Percentiles rank a stretch among this genome's conserved stretches.
Conservation (phyloP, 768 basidiomycete species). For the Pisolithus albus region DNA sequence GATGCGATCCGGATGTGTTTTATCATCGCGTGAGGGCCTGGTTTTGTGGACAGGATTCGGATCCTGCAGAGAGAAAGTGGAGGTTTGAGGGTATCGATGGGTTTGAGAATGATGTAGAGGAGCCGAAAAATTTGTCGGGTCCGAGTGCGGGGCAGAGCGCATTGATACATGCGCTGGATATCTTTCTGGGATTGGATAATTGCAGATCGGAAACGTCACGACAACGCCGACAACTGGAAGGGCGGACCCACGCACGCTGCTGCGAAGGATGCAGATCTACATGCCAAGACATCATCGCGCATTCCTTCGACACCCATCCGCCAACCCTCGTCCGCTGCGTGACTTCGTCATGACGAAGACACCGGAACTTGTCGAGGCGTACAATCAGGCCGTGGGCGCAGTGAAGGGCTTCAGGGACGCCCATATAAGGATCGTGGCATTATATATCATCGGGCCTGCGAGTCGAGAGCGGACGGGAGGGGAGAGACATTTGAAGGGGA, state of each 20-base stretch:
- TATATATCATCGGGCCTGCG: conserved; percentile 38
- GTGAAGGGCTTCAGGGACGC: conserved; percentile 65
- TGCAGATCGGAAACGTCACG: background rate
- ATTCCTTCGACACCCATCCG: conserved; percentile 64
- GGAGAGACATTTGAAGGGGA: conserved; percentile 47
- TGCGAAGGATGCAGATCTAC: conserved; percentile 70
- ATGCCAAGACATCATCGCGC: conserved; percentile 78
- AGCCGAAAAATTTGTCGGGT: conserved; percentile 56
- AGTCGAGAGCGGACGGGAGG: background rate
- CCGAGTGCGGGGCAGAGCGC: conserved; percentile 81
- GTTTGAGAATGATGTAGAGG: conserved; percentile 21
- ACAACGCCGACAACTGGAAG: conserved; percentile 17
- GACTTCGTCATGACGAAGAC: conserved; percentile 22
- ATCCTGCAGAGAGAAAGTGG: conserved; percentile 40
- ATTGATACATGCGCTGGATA: conserved; percentile 65
- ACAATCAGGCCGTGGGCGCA: conserved; percentile 53
- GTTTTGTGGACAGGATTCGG: conserved; percentile 55
- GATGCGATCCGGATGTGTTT: conserved; percentile 49
- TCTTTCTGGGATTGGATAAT: conserved; percentile 61
- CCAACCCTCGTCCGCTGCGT: conserved; percentile 56
- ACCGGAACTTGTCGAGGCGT: conserved; percentile 37
- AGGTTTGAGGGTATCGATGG: conserved; percentile 51
- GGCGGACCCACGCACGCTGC: conserved; percentile 34
- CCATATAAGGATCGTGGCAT: conserved; percentile 63
- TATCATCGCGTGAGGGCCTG: no score